phyloP scores from a whole-genome alignment of 805 yeast species.

The Maudiozyma pseudohumilis region DNA sequence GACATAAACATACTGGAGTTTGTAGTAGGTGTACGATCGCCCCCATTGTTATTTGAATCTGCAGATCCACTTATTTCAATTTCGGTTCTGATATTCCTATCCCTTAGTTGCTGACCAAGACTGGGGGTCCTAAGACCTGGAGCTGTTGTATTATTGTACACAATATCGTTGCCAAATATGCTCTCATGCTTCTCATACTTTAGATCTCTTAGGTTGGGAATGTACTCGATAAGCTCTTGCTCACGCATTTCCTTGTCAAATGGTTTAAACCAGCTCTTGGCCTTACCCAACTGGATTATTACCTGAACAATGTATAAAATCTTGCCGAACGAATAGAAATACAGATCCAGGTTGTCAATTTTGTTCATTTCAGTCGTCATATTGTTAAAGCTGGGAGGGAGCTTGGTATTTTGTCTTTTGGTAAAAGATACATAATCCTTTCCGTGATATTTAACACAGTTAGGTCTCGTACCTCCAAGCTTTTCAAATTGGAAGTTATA shows the following conservation, averaged over 20 bases:
- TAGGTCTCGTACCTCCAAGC: constrained; percentile 18
- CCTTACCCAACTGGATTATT: constrained; percentile 21
- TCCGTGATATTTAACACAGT: constrained; percentile 19
- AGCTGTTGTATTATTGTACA: constrained; percentile 1
- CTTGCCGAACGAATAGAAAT: constrained; percentile 23
- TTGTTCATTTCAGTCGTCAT: constrained; percentile 18
- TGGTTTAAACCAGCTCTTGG: constrained; percentile 25
- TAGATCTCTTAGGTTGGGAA: constrained; percentile 18
- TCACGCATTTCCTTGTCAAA: constrained; percentile 17
- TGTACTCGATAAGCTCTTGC: constrained; percentile 17
- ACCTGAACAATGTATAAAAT: constrained; percentile 22
- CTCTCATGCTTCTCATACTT: constrained; percentile 10
- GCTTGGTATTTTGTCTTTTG: constrained; percentile 12
- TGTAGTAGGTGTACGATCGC: too few species aligned
- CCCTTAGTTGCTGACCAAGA: background rate
- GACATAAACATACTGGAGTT: too few species aligned
- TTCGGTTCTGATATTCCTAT: too few species aligned
- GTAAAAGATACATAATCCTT: constrained; percentile 15
- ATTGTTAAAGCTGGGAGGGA: constrained; percentile 27
- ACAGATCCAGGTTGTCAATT: constrained; percentile 19
- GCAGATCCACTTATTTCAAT: background rate
- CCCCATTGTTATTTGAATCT: background rate
- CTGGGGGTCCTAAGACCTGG: constrained; percentile 3
- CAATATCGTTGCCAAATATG: background rate
- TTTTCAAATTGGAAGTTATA: constrained; percentile 21